Percentiles rank a stretch among this genome's conserved stretches.
These are phyloP conservation scores for Suillus subluteus DNA, from an alignment of 768 basidiomycete genomes.

Conservation along the genomic window DNA sequence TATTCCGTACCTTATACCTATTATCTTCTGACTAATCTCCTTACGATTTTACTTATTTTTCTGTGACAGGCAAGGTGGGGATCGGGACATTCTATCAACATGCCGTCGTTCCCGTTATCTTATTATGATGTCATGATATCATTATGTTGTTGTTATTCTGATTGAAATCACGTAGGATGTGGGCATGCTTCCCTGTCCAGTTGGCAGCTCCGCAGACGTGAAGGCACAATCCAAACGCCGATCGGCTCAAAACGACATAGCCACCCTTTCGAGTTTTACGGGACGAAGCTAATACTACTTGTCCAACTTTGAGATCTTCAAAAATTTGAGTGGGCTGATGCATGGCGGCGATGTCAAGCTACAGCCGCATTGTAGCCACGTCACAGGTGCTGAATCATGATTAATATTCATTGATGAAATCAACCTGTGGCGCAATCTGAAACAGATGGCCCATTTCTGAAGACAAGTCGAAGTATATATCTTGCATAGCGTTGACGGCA, in stretches of 20 bases:
- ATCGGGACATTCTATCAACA: background rate
- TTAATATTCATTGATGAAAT: background rate
- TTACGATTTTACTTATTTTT: background rate
- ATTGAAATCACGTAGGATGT: background rate
- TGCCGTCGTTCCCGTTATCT: background rate
- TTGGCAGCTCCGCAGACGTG: background rate
- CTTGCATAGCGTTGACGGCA: too few relatives aligned
- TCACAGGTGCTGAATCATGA: background rate
- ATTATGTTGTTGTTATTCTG: background rate
- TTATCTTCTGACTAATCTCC: background rate
- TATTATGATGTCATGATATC: too few relatives aligned
- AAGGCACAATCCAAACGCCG: background rate
- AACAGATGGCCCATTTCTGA: background rate
- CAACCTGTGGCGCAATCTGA: background rate
- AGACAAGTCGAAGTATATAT: background rate
- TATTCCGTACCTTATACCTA: background rate
- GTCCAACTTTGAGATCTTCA: background rate
- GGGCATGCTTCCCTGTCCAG: background rate
- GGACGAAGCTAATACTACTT: background rate
- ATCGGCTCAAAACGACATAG: background rate
- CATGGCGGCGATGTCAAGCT: background rate
- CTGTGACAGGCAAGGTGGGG: background rate
- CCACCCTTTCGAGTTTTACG: background rate
- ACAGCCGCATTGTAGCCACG: background rate
- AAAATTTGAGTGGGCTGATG: background rate